Evolutionary conservation across 83 land plant species (phyloP), one percentile per base, ranked within the genome.

Genomic region (Larix sibirica): DNA sequence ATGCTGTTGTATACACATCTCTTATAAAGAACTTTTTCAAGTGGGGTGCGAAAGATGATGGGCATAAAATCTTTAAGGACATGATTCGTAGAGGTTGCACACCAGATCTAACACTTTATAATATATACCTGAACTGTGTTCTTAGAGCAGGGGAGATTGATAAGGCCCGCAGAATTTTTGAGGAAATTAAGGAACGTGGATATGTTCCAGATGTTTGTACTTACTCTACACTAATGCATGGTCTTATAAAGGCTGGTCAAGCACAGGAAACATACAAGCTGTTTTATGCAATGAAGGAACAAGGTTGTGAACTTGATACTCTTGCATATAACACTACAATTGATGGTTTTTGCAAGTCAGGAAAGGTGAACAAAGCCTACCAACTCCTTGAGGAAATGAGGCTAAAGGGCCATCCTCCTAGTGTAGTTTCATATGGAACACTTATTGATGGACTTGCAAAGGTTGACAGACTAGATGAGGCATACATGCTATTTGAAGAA

Each of bases 401-500:
- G 75, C 79, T 75, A 33, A 89, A 87, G 74, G 93, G 91, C 33
- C 81, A 79, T 50, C 77, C 75, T 4, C 93, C 95, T 2, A 89
- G 88, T 56, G 87, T 89, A 9, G 84, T 89, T 50, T 89, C 95
- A 5, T 93, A 93, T 83, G 95, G 93, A 59, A 75, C 90, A 69
- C 84, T 93, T 28, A 88, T 91, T 82, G 90, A 93, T 84, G 95
- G 95, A 62, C 91, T 93, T 76, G 82, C 89, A 44, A 93, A 91
- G 86, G 88, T 91, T 78, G 95, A 93, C 59, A 87, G 93, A 81
- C 89, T 93, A 69, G 95, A 93, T 83, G 95, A 93, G 79, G 91
- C 95, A 63, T 93, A 93, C 66, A 89, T 91, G 93, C 91, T 93
- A 3, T 92, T 92, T 83, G 94, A 92, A 81, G 94, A 92, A 88